Percentiles rank a stretch among this genome's conserved stretches.
These are phyloP conservation scores for Neofusicoccum ribis DNA, from an alignment of 2,329 filamentous ascomycete species.

Conservation along the genomic window DNA sequence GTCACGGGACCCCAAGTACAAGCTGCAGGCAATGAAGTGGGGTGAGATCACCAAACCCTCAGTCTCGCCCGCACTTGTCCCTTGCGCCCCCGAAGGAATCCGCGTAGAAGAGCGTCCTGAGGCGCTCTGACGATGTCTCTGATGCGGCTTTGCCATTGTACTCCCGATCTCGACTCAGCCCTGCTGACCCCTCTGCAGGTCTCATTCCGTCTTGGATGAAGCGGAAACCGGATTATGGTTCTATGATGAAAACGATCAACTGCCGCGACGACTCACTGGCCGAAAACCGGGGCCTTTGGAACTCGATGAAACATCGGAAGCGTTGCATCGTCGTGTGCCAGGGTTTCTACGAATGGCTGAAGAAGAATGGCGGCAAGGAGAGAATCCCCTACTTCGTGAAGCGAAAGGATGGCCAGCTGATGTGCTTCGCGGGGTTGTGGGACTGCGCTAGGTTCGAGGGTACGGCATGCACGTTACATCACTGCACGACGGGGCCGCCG, in stretches of 20 bases:
- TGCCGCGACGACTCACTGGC: constrained; percentile 86
- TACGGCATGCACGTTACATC: constrained; percentile 33
- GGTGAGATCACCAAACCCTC: constrained; percentile 42
- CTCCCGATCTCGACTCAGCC: background rate
- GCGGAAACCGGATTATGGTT: constrained; percentile 72
- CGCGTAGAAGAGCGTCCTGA: too few species aligned
- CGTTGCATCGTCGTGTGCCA: constrained; percentile 85
- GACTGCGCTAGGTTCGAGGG: constrained; percentile 82
- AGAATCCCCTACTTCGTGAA: constrained; percentile 84
- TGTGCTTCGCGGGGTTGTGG: constrained; percentile 92
- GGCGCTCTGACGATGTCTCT: constrained; percentile 8
- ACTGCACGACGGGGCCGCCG: constrained; percentile 24
- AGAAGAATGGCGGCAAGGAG: constrained; percentile 72
- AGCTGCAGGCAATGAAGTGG: constrained; percentile 94
- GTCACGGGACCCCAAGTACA: constrained; percentile 61
- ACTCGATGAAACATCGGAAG: constrained; percentile 83
- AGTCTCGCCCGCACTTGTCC: constrained; percentile 24
- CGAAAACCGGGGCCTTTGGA: constrained; percentile 82
- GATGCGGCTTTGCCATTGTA: background rate
- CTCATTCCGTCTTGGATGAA: constrained; percentile 94
- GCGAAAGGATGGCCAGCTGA: constrained; percentile 76
- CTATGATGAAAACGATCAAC: constrained; percentile 87
- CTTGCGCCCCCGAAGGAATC: too few species aligned
- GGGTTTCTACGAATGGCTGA: constrained; percentile 96
- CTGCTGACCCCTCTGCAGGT: constrained; percentile 40